Evolutionary conservation across 805 yeast genomes (phyloP), one percentile per base, ranked within the genome.

Genomic region (Pichia insulana): DNA sequence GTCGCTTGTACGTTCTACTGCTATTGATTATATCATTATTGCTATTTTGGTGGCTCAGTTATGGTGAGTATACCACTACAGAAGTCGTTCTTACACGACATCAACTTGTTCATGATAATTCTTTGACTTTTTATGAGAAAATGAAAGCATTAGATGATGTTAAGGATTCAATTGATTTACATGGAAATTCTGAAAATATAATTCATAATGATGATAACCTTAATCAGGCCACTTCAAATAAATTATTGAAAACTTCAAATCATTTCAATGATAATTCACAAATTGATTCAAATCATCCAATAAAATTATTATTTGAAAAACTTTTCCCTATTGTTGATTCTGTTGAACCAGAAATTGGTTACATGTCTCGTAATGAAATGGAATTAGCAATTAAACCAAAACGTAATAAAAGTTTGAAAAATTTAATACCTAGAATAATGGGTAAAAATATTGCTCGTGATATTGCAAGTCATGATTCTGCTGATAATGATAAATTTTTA

Each of bases 401-500:
- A 33, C 40, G 41, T 15, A 40, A 43, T 13, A 30, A 27, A 25
- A 7, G 30, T 7, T n/a, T 31, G 9, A 25, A 20, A 9, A 40
- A 30, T 4, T 16, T 17, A 1, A 8, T 47, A 7, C 35, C 41
- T 3, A 50, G 63, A 37, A 46, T 38, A n/a, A 61, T 57, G 32
- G 64, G 63, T 7, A 26, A 50, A 15, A 57, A 51, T 45, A 58
- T 58, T 13, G 47, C 55, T 10, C 48, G 53, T 4, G 52, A 61
- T 39, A 53, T 62, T 34, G 64, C 65, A 15, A 37, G 53, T 39
- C 64, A 61, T 43, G 64, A 60, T 41, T 44, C 36, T 12, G 57
- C 51, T 9, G 48, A 51, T 3, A 41, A 47, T 13, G 45, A 43
- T 33, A 71, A 69, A 0, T 56, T 70, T 0, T 68, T 78, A 51